Evolutionary conservation across 2,329 filamentous ascomycete species (phyloP).

Genomic region (Aspergillus intermedius): DNA sequence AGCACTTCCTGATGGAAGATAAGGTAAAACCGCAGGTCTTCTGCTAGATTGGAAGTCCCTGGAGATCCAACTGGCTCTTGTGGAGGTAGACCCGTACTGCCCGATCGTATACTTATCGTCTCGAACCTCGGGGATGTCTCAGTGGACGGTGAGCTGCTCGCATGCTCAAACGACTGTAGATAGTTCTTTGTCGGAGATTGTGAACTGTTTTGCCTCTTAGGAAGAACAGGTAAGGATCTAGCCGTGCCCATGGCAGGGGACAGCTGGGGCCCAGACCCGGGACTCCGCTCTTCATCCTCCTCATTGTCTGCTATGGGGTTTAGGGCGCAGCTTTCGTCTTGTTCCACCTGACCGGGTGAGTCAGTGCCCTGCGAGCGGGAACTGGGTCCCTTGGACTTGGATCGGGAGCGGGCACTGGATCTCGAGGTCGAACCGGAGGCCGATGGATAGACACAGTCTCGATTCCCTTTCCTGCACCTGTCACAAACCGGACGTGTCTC

Average conservation of each 20-base stretch:
- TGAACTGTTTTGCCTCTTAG: conserved; percentile 24
- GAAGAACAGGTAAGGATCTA: conserved; percentile 14
- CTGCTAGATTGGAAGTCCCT: conserved; percentile 35
- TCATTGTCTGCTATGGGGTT: conserved; percentile 41
- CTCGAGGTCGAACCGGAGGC: conserved; percentile 41
- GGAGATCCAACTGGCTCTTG: conserved; percentile 18
- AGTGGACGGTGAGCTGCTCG: conserved; percentile 47
- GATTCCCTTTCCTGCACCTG: conserved; percentile 80
- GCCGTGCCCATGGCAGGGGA: conserved; percentile 17
- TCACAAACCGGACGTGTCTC: conserved; percentile 84
- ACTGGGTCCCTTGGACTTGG: conserved; percentile 36
- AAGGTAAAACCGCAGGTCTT: conserved; percentile 71
- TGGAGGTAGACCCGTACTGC: conserved; percentile 21
- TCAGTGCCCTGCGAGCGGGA: conserved; percentile 40
- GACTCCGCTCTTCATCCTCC: conserved; percentile 22
- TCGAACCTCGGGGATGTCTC: conserved; percentile 38
- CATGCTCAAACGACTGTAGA: conserved; percentile 25
- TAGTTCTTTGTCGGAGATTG: conserved; percentile 24
- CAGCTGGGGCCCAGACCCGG: conserved; percentile 15
- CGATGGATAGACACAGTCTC: conserved; percentile 85
- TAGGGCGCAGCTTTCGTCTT: conserved; percentile 33
- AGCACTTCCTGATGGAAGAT: conserved; percentile 72
- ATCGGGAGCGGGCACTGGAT: conserved; percentile 31
- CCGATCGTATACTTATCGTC: conserved; percentile 28
- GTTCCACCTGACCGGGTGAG: conserved; percentile 47